Percentiles rank a stretch among this genome's conserved stretches.
Evolutionary conservation across 768 basidiomycete genomes (phyloP).

Genomic region (Rhodotorula graminis): DNA sequence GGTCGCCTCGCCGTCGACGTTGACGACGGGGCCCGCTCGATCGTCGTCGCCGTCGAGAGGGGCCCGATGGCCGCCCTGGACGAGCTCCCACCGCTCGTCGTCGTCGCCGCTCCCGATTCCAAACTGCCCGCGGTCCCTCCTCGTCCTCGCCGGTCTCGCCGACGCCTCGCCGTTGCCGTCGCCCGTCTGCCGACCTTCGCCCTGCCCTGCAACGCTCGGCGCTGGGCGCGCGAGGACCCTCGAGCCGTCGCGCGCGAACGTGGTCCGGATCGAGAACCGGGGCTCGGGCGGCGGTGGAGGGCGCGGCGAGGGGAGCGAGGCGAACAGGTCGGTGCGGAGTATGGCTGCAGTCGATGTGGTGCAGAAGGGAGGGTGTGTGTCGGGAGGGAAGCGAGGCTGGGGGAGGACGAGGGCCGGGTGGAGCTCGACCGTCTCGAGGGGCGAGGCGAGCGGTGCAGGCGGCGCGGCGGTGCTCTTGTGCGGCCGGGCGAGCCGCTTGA

Average conservation of each 20-base stretch:
- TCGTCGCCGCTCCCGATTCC: slow-evolving; percentile 15
- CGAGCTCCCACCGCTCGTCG: background rate
- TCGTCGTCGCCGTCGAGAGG: background rate
- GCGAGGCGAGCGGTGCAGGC: too few species aligned
- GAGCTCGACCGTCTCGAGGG: background rate
- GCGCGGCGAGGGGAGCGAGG: background rate
- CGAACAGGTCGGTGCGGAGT: background rate
- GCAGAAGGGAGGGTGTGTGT: background rate
- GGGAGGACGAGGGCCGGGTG: background rate
- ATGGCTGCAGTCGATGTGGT: background rate
- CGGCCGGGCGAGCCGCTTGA: background rate
- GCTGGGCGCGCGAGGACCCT: slow-evolving; percentile 11
- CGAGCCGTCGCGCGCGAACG: slow-evolving; percentile 1
- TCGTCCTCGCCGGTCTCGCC: slow-evolving; percentile 3
- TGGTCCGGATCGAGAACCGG: slow-evolving; percentile 7
- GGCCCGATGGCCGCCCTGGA: too few species aligned
- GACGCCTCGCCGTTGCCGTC: background rate
- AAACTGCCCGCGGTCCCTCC: background rate
- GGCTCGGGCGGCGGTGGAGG: background rate
- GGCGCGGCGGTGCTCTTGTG: background rate
- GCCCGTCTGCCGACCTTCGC: too few species aligned
- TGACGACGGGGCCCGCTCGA: background rate
- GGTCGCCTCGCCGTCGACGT: background rate
- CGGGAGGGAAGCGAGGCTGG: background rate
- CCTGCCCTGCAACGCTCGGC: slow-evolving; percentile 11